phyloP scores from a whole-genome alignment of 495 filamentous ascomycete species.

The Astrothelium macrocarpum region DNA sequence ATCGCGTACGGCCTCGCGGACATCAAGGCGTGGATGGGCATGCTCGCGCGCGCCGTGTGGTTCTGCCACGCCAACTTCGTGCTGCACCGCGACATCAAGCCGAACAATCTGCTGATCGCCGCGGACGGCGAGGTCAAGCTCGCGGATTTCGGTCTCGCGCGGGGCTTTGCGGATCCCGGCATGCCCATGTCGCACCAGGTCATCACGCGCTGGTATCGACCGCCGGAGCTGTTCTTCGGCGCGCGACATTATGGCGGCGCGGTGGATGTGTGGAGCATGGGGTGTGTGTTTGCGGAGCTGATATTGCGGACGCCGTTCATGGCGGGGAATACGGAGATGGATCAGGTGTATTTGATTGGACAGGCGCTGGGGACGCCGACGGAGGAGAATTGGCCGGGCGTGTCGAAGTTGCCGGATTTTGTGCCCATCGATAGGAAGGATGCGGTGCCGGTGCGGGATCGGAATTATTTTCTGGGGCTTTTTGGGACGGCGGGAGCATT shows the following conservation, averaged over 20 bases:
- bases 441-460: constrained; percentile 50
- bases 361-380: constrained; percentile 81
- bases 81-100: constrained; percentile 96
- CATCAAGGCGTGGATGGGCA: constrained; percentile 97
- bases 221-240: constrained; percentile 81
- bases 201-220: constrained; percentile 86
- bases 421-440: constrained; percentile 42
- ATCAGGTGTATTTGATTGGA: constrained; percentile 70
- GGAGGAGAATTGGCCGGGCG: constrained; percentile 93
- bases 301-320: constrained; percentile 46
- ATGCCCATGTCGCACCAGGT: constrained; percentile 85
- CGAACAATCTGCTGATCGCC: constrained; percentile 93
- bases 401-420: constrained; percentile 70
- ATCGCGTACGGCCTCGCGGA: constrained; percentile 71
- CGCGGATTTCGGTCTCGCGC: constrained; percentile 92
- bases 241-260: constrained; percentile 80
- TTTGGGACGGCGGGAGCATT: constrained; percentile 71
- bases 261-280: constrained; percentile 95
- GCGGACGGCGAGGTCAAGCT: constrained; percentile 89
- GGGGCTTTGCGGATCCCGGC: constrained; percentile 82
- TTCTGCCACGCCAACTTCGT: constrained; percentile 95
- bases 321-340: constrained; percentile 65
- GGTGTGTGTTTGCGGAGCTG: constrained; percentile 85
- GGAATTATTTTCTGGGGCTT: constrained; percentile 55
- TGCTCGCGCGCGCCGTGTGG: constrained; percentile 87